These are phyloP conservation scores for Apophysomyces variabilis DNA, from an alignment of 371 early-diverging fungal genomes.

Conservation along the genomic window DNA sequence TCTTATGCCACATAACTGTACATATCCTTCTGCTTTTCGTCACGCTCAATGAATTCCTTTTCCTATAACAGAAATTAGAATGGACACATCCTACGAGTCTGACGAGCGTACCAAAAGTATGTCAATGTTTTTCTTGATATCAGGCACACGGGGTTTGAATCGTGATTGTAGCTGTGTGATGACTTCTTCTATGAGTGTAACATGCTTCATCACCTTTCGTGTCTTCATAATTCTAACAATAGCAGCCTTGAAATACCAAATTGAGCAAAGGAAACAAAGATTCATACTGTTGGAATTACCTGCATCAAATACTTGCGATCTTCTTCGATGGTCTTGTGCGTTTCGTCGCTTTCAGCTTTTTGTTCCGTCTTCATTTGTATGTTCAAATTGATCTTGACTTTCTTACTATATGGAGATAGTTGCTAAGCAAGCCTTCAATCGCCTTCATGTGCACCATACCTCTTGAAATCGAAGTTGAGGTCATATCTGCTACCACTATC, in stretches of 20 bases:
- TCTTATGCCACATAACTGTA: slow-evolving; percentile 86
- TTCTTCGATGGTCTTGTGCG: slow-evolving; percentile 86
- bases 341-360: slow-evolving; percentile 87
- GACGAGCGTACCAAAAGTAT: slow-evolving; percentile 68
- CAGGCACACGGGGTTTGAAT: slow-evolving; percentile 90
- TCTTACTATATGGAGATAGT: slow-evolving; percentile 60
- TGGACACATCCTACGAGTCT: neutral
- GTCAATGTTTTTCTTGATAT: slow-evolving; percentile 97
- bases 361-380: slow-evolving; percentile 82
- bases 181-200: slow-evolving; percentile 86
- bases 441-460: slow-evolving; percentile 30
- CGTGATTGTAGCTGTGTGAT: slow-evolving; percentile 86
- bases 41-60: slow-evolving; percentile 93
- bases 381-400: slow-evolving; percentile 85
- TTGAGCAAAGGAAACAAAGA: neutral
- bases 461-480: slow-evolving; percentile 88
- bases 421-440: neutral
- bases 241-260: slow-evolving; percentile 68
- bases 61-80: slow-evolving; percentile 51
- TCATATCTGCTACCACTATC: slow-evolving; percentile 62
- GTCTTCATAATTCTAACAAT: slow-evolving; percentile 97
- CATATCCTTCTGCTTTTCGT: slow-evolving; percentile 82
- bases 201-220: slow-evolving; percentile 89
- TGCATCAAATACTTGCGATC: slow-evolving; percentile 92
- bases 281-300: slow-evolving; percentile 34